These are phyloP conservation scores for Tuber calosporum DNA, from an alignment of 495 filamentous ascomycete genomes.

Conservation along the genomic window DNA sequence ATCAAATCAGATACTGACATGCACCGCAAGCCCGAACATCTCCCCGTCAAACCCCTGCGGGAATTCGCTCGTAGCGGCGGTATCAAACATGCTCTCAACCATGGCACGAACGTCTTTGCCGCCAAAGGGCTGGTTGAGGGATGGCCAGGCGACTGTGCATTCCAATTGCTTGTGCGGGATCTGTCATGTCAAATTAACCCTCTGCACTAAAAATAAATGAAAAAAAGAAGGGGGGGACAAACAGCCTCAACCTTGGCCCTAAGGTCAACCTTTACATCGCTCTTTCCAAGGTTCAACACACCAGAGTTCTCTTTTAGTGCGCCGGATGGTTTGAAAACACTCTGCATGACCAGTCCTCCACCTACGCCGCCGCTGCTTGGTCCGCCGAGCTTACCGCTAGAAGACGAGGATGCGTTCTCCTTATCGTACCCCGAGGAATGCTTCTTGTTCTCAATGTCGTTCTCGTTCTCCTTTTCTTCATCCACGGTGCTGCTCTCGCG, in stretches of 20 bases:
- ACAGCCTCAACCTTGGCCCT: constrained; percentile 36
- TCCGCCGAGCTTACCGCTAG: constrained; percentile 11
- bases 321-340: constrained; percentile 24
- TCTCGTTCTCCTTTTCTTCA: constrained; percentile 38
- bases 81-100: constrained; percentile 1
- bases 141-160: constrained; percentile 28
- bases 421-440: constrained; percentile 12
- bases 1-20: not conserved
- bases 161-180: constrained; percentile 27
- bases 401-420: constrained; percentile 20
- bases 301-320: constrained; percentile 35
- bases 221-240: constrained; percentile 4
- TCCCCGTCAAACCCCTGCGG: constrained; percentile 27
- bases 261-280: constrained; percentile 36
- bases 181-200: constrained; percentile 12
- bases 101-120: not conserved
- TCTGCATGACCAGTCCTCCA: constrained; percentile 17
- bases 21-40: constrained; percentile 4
- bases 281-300: constrained; percentile 30
- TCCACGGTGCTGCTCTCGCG: constrained; percentile 32
- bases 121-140: not conserved
- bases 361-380: constrained; percentile 20
- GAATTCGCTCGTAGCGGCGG: constrained; percentile 28
- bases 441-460: constrained; percentile 30
- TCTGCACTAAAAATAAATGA: not conserved